Evolutionary conservation across 2,329 filamentous ascomycete species (phyloP).

Genomic region (Ampelomyces quisqualis): DNA sequence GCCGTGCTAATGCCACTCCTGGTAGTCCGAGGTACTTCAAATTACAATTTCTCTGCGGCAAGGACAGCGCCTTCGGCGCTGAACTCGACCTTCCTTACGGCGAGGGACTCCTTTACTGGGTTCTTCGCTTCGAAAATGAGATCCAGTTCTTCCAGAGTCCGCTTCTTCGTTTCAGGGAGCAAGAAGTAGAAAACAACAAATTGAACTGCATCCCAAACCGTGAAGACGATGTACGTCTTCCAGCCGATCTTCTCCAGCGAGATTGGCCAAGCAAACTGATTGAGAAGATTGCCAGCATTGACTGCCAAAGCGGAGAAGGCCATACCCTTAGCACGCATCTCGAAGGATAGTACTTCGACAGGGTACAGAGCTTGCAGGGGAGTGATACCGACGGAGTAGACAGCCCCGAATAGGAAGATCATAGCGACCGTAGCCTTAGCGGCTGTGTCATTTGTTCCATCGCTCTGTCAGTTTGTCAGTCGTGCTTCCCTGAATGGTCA

Average conservation of each 20-base stretch:
- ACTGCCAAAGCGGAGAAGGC: conserved; percentile 25
- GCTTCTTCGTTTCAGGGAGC: conserved; percentile 31
- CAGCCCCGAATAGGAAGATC: conserved; percentile 39
- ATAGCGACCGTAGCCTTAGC: conserved; percentile 37
- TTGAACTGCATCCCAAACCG: conserved; percentile 23
- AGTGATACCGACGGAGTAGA: conserved; percentile 39
- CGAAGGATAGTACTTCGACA: conserved; percentile 40
- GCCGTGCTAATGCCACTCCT: too few relatives aligned
- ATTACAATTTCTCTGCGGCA: too few relatives aligned
- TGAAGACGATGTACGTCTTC: conserved; percentile 30
- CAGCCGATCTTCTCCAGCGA: conserved; percentile 25
- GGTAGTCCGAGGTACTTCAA: too few relatives aligned
- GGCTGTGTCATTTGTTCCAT: too few relatives aligned
- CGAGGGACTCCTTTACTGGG: conserved; percentile 24
- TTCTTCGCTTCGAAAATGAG: conserved; percentile 25
- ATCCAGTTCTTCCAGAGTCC: conserved; percentile 30
- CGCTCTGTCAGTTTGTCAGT: too few relatives aligned
- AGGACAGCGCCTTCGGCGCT: too few relatives aligned
- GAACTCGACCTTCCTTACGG: conserved; percentile 31
- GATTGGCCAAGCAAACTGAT: conserved; percentile 36
- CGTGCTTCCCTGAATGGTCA: too few relatives aligned
- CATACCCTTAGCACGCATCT: conserved; percentile 40
- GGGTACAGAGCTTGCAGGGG: conserved; percentile 39
- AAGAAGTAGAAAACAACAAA: conserved; percentile 22
- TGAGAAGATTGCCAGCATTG: conserved; percentile 26